Conservation (phyloP, 345 rosid species). For the Eucalyptus melliodora region DNA sequence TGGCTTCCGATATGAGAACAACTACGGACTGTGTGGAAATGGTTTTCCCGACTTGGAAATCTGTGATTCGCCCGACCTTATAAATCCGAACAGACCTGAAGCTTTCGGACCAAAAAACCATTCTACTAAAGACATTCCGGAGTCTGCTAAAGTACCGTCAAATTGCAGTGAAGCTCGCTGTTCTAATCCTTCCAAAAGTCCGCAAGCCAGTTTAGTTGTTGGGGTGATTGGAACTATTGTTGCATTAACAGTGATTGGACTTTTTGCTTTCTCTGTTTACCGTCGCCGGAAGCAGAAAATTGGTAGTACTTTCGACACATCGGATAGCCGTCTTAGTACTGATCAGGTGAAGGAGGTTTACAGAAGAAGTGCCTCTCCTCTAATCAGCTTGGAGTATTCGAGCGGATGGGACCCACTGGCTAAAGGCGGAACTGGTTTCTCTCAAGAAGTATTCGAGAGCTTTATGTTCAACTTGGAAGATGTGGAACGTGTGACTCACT, state of each 20-base stretch:
- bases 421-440: slow-evolving; percentile 39
- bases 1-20: slow-evolving; percentile 69
- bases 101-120: slow-evolving; percentile 41
- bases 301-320: slow-evolving; percentile 42
- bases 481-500: slow-evolving; percentile 90
- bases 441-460: slow-evolving; percentile 82
- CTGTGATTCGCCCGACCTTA: slow-evolving; percentile 26
- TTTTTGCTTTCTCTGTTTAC: slow-evolving; percentile 37
- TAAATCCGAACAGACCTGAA: slow-evolving; percentile 42
- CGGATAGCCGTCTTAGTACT: slow-evolving; percentile 58
- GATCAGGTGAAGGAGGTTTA: slow-evolving; percentile 56
- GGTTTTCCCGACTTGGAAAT: slow-evolving; percentile 44
- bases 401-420: slow-evolving; percentile 93
- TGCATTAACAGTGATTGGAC: slow-evolving; percentile 21
- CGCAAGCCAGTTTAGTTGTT: slow-evolving; percentile 24
- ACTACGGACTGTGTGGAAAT: slow-evolving; percentile 60
- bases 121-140: slow-evolving; percentile 36
- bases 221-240: slow-evolving; percentile 32
- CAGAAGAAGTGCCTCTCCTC: slow-evolving; percentile 63
- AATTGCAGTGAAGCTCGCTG: slow-evolving; percentile 24
- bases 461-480: slow-evolving; percentile 88
- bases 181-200: slow-evolving; percentile 13
- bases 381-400: slow-evolving; percentile 80
- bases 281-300: slow-evolving; percentile 71
- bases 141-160: slow-evolving; percentile 48